Base-by-base conservation (phyloP, 1,284 basidiomycete species). In the Puccinia triticina region DNA sequence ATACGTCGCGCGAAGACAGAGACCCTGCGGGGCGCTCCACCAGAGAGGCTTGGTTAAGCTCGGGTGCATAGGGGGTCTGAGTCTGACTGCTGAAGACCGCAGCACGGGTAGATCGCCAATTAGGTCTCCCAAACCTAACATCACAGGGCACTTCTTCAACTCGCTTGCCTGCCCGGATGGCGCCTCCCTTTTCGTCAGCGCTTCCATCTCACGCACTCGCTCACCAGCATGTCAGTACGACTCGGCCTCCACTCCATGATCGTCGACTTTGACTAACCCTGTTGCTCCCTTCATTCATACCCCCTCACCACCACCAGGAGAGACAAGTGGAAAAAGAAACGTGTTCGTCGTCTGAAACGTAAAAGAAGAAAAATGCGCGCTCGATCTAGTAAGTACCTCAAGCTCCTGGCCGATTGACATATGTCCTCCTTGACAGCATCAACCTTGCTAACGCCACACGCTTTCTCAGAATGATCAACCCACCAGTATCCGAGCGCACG, bases 281-380 rank as follows among this genome's bases (percentile, higher is more conserved):
- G 5, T 29, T 21, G n/a, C 12, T 8, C 55, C 55, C 4, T 12
- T 12, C 55, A 26, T 5, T 53, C 50, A 57, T 26, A 11, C 55
- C 48, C 8, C 7, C 40, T 43, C 18, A 50, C 48, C 8, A 50
- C 16, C 23, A 57, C 29, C 82, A 86, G 84, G 85, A 84, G 85
- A 84, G 85, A 85, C 73, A 86, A 86, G 85, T 86, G 85, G 85
- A 83, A 84, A 77, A 86, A 86, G 85, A 86, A 86, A 85, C 85
- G 85, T 83, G 84, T 84, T 75, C 84, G 85, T 83, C 85, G 85
- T 80, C 83, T 86, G 71, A 86, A 86, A 80, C 85, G 85, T 76
- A 86, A 86, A 83, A 83, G 85, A 82, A 86, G 85, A 85, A 86
- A 86, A 85, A 85, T 84, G 64, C 82, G 84, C n/a, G 75, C 59